These are phyloP conservation scores for Gracilaria vermiculophylla DNA, from an alignment of 23 red algal species.

Conservation along the genomic window DNA sequence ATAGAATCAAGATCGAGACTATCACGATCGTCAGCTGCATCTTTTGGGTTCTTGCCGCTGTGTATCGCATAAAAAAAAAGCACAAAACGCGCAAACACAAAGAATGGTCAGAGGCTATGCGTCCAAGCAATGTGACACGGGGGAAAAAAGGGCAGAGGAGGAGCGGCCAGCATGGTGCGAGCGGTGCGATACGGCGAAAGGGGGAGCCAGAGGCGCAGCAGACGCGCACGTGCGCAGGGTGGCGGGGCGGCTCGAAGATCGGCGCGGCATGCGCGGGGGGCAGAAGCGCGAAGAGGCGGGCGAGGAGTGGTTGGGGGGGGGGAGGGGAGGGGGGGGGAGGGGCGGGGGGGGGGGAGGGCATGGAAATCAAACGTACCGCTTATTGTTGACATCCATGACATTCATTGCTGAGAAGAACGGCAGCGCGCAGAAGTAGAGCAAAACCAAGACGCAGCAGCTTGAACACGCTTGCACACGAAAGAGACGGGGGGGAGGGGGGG, in stretches of 20 bases:
- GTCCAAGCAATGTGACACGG: neutral
- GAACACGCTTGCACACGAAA: neutral
- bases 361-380: neutral
- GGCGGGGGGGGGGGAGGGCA: too few relatives aligned
- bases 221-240: too few relatives aligned
- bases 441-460: neutral
- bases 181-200: too few relatives aligned
- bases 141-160: neutral
- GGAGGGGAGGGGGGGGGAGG: too few relatives aligned
- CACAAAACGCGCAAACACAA: neutral
- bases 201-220: too few relatives aligned
- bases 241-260: too few relatives aligned
- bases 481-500: neutral
- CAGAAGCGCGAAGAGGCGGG: too few relatives aligned
- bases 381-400: slow-evolving; percentile 10
- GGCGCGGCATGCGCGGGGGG: too few relatives aligned
- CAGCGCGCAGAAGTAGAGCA: neutral
- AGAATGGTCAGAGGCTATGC: neutral
- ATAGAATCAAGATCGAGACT: slow-evolving; percentile 86
- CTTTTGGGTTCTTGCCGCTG: slow-evolving; percentile 48
- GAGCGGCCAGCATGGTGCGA: neutral
- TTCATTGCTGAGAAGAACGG: slow-evolving; percentile 3
- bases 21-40: slow-evolving; percentile 60
- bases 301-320: too few relatives aligned
- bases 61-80: neutral